phyloP scores from a whole-genome alignment of 768 basidiomycete species.

The Mycena venus region DNA sequence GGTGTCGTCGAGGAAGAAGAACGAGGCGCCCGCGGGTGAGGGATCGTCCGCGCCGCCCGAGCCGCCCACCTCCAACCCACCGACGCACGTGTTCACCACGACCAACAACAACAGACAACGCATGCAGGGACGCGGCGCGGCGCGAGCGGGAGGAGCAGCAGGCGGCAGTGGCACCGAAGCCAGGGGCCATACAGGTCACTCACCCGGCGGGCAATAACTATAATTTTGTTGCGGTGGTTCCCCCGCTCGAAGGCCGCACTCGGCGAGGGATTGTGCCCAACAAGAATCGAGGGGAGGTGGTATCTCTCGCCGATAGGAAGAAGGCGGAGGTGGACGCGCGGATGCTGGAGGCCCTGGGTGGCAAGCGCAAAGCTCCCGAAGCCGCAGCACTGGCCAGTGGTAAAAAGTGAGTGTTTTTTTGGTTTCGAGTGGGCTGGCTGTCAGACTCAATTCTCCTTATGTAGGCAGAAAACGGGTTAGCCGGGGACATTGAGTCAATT shows the following conservation, averaged over 20 bases:
- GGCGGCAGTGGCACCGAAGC: background rate
- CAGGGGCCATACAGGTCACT: background rate
- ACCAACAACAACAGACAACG: background rate
- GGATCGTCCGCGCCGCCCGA: background rate
- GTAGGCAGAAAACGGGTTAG: too few species aligned
- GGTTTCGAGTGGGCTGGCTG: too few species aligned
- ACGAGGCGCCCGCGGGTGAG: background rate
- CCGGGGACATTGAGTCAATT: too few species aligned
- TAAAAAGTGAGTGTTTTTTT: too few species aligned
- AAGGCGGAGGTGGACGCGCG: background rate
- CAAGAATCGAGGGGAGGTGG: background rate
- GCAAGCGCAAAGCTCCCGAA: conserved; percentile 25
- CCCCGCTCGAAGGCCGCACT: background rate
- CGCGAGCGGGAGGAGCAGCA: background rate
- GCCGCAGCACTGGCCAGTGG: too few species aligned
- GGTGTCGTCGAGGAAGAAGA: too few species aligned
- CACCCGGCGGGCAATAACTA: background rate
- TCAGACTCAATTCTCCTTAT: too few species aligned
- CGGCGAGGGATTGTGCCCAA: background rate
- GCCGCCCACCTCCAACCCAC: background rate
- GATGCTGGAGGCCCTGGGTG: background rate
- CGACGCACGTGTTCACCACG: background rate
- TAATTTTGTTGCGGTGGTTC: background rate
- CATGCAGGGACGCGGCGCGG: background rate
- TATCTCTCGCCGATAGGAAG: background rate